Conservation (phyloP, 192 early-diverging fungal genomes). For the Paraglomus brasilianum region DNA sequence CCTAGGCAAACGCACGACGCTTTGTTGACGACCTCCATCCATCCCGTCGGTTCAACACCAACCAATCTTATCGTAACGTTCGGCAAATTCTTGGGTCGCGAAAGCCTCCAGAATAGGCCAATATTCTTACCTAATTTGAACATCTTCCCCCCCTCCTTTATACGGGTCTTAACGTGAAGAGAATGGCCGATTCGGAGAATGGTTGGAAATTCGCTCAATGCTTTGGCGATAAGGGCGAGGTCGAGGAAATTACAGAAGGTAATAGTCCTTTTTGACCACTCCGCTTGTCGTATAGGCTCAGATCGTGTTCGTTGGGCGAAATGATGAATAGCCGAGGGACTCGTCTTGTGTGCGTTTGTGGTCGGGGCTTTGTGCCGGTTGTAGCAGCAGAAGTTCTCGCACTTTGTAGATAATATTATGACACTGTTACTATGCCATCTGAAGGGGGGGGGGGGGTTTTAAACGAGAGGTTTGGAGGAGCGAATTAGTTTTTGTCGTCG, state of each 20-base stretch:
- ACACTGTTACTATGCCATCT: too few species aligned
- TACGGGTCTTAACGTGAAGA: constrained; percentile 6
- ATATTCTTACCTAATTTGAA: constrained; percentile 1
- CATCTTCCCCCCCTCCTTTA: not conserved
- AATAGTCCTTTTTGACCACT: constrained; percentile 36
- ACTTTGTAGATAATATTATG: too few species aligned
- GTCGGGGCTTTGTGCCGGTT: too few species aligned
- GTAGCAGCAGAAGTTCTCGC: too few species aligned
- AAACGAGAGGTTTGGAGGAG: too few species aligned
- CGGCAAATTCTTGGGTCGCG: constrained; percentile 21
- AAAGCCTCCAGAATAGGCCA: constrained; percentile 11
- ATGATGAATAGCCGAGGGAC: too few species aligned
- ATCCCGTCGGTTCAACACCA: constrained; percentile 8
- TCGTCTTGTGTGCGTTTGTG: too few species aligned
- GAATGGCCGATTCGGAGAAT: constrained; percentile 39
- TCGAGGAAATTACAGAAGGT: constrained; percentile 99
- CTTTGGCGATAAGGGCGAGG: constrained; percentile 98
- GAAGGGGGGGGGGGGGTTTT: too few species aligned
- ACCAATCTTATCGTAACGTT: constrained; percentile 21
- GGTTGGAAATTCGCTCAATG: constrained; percentile 97
- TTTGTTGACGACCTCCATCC: constrained; percentile 32
- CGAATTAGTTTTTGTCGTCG: too few species aligned
- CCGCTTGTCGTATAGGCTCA: not conserved
- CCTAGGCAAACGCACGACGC: constrained; percentile 6
- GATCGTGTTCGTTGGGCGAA: too few species aligned